Percentiles rank a stretch among this genome's conserved stretches.
Conservation (phyloP, 352 stramenopile species). For the Lagenidium sp. region DNA sequence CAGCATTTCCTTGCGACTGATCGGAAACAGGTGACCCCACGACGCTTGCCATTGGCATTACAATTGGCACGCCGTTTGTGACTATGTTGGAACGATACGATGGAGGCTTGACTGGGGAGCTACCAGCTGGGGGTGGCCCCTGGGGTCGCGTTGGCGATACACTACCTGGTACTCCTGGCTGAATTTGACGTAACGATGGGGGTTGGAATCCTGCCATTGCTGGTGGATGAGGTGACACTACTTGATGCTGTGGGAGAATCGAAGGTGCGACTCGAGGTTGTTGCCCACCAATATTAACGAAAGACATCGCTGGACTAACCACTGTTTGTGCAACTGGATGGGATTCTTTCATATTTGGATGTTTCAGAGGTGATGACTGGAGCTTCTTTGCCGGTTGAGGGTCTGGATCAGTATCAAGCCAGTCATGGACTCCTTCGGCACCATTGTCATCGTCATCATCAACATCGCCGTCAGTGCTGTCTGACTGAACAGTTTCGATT, state of each 20-base stretch:
- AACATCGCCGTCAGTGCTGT: constrained; percentile 4
- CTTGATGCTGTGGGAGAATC: background rate
- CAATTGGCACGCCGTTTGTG: constrained; percentile 15
- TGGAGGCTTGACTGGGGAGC: constrained; percentile 21
- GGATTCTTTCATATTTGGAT: background rate
- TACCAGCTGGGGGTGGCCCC: constrained; percentile 10
- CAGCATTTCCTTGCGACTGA: background rate
- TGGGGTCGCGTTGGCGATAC: constrained; percentile 33
- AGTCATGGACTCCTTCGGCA: constrained; percentile 42
- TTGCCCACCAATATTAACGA: no score
- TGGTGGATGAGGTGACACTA: background rate
- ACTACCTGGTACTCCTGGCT: constrained; percentile 5
- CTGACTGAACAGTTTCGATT: constrained; percentile 7
- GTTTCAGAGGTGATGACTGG: background rate
- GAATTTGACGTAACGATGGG: constrained; percentile 16
- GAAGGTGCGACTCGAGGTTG: no score
- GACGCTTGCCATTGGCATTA: constrained; percentile 27
- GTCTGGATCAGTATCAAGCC: constrained; percentile 20
- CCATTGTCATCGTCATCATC: constrained; percentile 15
- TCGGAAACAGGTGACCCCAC: background rate
- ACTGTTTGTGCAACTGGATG: background rate
- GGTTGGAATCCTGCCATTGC: background rate
- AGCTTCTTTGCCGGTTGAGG: background rate
- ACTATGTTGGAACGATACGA: constrained; percentile 50
- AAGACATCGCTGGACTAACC: no score